Conservation (phyloP, 1,284 basidiomycete genomes). For the Pseudozyma flocculosa region DNA sequence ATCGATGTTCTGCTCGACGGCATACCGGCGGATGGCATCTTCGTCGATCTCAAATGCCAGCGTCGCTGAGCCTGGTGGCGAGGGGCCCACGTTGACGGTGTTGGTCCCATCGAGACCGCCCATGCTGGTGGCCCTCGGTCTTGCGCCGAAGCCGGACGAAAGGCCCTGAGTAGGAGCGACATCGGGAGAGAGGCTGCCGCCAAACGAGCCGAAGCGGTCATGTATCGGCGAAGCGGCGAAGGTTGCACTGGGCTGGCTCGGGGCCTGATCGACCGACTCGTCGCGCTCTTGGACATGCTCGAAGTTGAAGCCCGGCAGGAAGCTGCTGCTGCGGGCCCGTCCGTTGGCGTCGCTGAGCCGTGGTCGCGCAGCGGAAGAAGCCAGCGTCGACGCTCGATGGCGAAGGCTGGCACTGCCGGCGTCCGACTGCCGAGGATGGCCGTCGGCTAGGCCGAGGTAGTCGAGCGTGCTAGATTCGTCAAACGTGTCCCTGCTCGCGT, state of each 20-base stretch:
- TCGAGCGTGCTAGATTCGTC: conserved; percentile 38
- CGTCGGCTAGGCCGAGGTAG: conserved; percentile 41
- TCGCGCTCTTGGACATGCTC: neutral
- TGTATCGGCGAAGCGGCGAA: conserved; percentile 10
- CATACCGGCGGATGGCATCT: neutral
- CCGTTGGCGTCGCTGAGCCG: conserved; percentile 17
- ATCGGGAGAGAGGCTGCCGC: neutral
- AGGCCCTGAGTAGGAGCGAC: neutral
- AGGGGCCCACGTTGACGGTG: neutral
- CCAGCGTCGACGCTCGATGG: conserved; percentile 26
- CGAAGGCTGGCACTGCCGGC: conserved; percentile 6
- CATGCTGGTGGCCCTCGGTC: conserved; percentile 36
- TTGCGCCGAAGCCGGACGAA: neutral
- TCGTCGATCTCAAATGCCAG: neutral
- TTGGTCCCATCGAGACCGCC: conserved; percentile 19
- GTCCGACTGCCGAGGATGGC: neutral
- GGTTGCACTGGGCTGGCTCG: too few relatives aligned
- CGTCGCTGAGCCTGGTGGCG: neutral
- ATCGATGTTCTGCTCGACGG: neutral
- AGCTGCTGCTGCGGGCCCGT: conserved; percentile 35
- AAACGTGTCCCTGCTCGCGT: conserved; percentile 18
- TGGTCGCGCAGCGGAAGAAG: conserved; percentile 19
- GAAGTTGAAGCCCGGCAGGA: conserved; percentile 15
- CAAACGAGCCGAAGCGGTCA: conserved; percentile 23
- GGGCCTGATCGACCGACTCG: neutral